Conservation (phyloP, 179 eudicot species). For the Patellifolia procumbens region DNA sequence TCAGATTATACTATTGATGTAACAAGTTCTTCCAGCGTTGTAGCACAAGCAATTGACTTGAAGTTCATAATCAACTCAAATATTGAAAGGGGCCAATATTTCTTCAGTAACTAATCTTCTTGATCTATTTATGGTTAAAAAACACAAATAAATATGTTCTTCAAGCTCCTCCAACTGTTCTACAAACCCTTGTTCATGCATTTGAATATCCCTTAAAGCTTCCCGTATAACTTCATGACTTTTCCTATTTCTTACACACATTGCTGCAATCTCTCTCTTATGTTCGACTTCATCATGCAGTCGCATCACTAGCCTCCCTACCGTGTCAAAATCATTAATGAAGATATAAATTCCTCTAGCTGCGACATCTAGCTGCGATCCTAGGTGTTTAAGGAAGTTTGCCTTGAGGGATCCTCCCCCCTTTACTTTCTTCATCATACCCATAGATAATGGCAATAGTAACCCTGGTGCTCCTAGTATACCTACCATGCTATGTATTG, state of each 20-base stretch:
- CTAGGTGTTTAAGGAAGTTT: slow-evolving; percentile 30
- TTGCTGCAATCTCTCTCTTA: slow-evolving; percentile 44
- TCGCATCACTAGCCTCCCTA: slow-evolving; percentile 63
- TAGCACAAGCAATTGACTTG: too few species aligned
- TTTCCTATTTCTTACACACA: slow-evolving; percentile 57
- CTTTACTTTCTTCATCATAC: slow-evolving; percentile 30
- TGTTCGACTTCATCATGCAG: slow-evolving; percentile 69
- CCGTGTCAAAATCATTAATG: slow-evolving; percentile 71
- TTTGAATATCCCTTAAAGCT: slow-evolving; percentile 52
- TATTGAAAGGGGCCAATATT: slow-evolving; percentile 21
- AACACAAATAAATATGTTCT: slow-evolving; percentile 69
- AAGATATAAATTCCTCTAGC: slow-evolving; percentile 72
- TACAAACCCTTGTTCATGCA: slow-evolving; percentile 45
- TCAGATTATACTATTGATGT: too few species aligned
- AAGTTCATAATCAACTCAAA: not conserved
- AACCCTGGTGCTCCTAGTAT: slow-evolving; percentile 45
- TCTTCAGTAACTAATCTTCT: slow-evolving; percentile 54
- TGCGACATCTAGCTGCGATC: slow-evolving; percentile 59
- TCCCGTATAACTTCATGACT: slow-evolving; percentile 53
- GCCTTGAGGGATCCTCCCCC: slow-evolving; percentile 4
- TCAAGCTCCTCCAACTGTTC: slow-evolving; percentile 83
- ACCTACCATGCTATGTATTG: slow-evolving; percentile 52
- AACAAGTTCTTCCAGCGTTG: too few species aligned
- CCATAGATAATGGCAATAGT: slow-evolving; percentile 33
- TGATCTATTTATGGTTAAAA: slow-evolving; percentile 68